Percentiles rank a stretch among this genome's conserved stretches.
phyloP scores from a whole-genome alignment of 805 yeast genomes.

The Nakazawaea ambrosiae region DNA sequence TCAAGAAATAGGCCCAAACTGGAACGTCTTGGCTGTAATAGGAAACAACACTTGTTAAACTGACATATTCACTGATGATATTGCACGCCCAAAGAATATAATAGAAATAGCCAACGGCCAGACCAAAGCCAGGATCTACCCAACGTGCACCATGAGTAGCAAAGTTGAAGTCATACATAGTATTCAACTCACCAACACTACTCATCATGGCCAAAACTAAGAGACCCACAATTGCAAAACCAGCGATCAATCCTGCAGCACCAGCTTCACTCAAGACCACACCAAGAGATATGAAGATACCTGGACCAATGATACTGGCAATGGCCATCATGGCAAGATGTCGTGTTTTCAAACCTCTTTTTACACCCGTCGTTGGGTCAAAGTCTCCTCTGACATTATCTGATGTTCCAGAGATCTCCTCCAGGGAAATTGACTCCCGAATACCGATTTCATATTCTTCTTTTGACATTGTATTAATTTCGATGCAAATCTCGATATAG shows the following conservation, averaged over 20 bases:
- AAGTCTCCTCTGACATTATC: slow-evolving; percentile 13
- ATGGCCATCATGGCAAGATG: slow-evolving; percentile 45
- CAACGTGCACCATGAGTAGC: slow-evolving; percentile 43
- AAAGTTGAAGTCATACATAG: slow-evolving; percentile 47
- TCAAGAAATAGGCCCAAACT: slow-evolving; percentile 45
- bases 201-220: slow-evolving; percentile 49
- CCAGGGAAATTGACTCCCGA: too few relatives aligned
- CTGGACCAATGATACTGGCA: slow-evolving; percentile 59
- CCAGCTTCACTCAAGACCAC: slow-evolving; percentile 42
- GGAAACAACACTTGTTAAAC: slow-evolving; percentile 40
- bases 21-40: slow-evolving; percentile 48
- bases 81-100: slow-evolving; percentile 52
- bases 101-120: slow-evolving; percentile 46
- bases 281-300: slow-evolving; percentile 41
- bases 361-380: slow-evolving; percentile 28
- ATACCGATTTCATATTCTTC: too few relatives aligned
- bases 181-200: slow-evolving; percentile 48
- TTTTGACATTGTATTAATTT: too few relatives aligned
- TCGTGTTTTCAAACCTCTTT: slow-evolving; percentile 41
- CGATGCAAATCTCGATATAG: too few relatives aligned
- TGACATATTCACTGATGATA: slow-evolving; percentile 47
- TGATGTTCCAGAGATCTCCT: too few relatives aligned
- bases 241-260: slow-evolving; percentile 40
- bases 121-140: slow-evolving; percentile 51
- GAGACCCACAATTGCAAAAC: slow-evolving; percentile 46